These are phyloP conservation scores for Trichothecium roseum DNA, from an alignment of 2,329 filamentous ascomycete species.

Conservation along the genomic window DNA sequence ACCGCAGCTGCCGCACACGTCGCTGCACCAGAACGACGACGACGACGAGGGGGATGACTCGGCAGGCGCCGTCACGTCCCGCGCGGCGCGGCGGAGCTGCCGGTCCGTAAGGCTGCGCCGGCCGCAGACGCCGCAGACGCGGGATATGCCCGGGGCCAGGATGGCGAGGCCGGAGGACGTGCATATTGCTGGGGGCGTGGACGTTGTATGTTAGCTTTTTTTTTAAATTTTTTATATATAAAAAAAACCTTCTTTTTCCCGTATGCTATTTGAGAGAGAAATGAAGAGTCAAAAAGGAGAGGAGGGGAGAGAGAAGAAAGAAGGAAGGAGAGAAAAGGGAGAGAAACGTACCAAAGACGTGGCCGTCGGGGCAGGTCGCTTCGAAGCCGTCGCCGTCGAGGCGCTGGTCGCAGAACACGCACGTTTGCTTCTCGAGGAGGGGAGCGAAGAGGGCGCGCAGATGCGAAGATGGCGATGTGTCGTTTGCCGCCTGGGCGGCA, in stretches of 20 bases:
- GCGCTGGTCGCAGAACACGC: slow-evolving; percentile 34
- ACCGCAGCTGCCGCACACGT: slow-evolving; percentile 28
- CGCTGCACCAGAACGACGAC: slow-evolving; percentile 15
- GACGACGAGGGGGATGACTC: slow-evolving; percentile 13
- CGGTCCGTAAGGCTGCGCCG: slow-evolving; percentile 35
- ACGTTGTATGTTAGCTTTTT: background rate
- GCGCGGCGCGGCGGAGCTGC: slow-evolving; percentile 25
- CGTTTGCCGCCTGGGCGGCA: slow-evolving; percentile 28
- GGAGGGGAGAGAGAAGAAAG: background rate
- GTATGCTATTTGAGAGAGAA: background rate
- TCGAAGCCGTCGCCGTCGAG: slow-evolving; percentile 21
- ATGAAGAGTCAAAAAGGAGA: too few relatives aligned
- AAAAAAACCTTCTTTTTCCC: background rate
- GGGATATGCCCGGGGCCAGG: slow-evolving; percentile 40
- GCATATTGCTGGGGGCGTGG: slow-evolving; percentile 31
- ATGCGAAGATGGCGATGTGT: slow-evolving; percentile 11
- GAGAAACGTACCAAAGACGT: slow-evolving; percentile 27
- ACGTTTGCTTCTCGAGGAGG: slow-evolving; percentile 25
- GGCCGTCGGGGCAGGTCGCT: slow-evolving; percentile 26
- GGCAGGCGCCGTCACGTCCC: slow-evolving; percentile 16
- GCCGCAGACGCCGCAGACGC: slow-evolving; percentile 44
- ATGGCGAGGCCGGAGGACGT: slow-evolving; percentile 44
- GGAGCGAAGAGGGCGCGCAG: slow-evolving; percentile 28
- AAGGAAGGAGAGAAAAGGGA: background rate
- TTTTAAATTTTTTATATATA: background rate